phyloP scores from a whole-genome alignment of 495 filamentous ascomycete species.

The Neurospora tetraspora region DNA sequence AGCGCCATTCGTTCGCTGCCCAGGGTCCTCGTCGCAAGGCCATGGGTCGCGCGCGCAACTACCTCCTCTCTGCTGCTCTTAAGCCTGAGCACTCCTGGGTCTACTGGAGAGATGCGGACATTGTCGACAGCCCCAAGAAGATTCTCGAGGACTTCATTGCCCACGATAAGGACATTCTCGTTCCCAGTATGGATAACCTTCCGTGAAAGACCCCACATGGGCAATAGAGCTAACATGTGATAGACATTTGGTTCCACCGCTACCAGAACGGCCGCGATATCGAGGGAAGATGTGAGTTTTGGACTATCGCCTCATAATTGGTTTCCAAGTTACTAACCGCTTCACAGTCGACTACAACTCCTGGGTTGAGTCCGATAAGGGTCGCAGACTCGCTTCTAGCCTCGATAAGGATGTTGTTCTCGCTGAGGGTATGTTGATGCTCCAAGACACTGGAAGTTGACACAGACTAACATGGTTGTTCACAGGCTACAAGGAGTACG shows the following conservation, averaged over 20 bases:
- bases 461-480: conserved; percentile 1
- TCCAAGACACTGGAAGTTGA: background rate
- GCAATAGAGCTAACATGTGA: conserved; percentile 18
- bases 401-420: conserved; percentile 73
- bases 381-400: conserved; percentile 55
- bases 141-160: conserved; percentile 94
- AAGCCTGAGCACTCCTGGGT: conserved; percentile 97
- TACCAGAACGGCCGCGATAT: conserved; percentile 76
- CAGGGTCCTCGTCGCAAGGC: conserved; percentile 86
- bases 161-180: conserved; percentile 84
- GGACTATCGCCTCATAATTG: background rate
- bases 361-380: conserved; percentile 90
- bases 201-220: background rate
- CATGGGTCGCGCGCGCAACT: conserved; percentile 85
- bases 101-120: conserved; percentile 97
- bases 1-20: conserved; percentile 76
- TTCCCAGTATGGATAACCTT: conserved; percentile 65
- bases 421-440: conserved; percentile 57
- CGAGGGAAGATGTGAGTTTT: conserved; percentile 78
- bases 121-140: conserved; percentile 73
- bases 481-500: conserved; percentile 80
- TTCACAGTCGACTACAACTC: conserved; percentile 91
- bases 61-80: conserved; percentile 72
- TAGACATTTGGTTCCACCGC: conserved; percentile 97
- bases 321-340: conserved; percentile 12